Evolutionary conservation across 2,329 filamentous ascomycete genomes (phyloP), one percentile per base, ranked within the genome.

Genomic region (Fusarium bactridioides): DNA sequence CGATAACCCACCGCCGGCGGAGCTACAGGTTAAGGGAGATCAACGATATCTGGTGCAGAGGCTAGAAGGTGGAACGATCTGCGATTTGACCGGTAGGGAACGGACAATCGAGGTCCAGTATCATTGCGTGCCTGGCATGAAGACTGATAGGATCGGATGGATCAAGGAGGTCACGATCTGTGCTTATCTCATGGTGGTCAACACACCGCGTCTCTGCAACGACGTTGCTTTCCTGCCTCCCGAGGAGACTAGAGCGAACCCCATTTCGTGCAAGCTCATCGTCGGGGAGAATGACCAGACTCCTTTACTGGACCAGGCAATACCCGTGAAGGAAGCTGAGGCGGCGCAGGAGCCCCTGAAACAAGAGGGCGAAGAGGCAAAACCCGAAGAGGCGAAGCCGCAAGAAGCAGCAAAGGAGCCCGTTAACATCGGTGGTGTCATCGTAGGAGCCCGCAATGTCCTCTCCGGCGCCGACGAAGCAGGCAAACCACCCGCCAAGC

Each of bases 141-240:
- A 89, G 6, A 86, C 84, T 51, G 92, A 97, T 79, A 90, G 92
- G 53, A 97, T 98, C 76, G 92, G 92, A 47, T 94, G 94, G 90
- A 97, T 98, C 82, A 97, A 97, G 81, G 95, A 98, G 80, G 90
- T 95, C 3, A 93, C 92, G 6, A 97, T 94, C 16, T 98, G 95
- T 83, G 90, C 94, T 18, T 98, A 98, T 79, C 86, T 97, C 60
- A 97, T 98, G 94, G 90, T 97, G 37, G 89, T 98, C 70, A 93
- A 97, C 79, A 97, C 95, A 0, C 94, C 94, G 1, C 91, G 94
- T 2, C 89, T 98, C 18, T 98, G 95, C 83, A 90, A 92, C 78
- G 95, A 98, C 74, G 89, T 94, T 15, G 94, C 94, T 15, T 98
- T 98, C 80, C 85, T 92, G 60, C 94, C 95, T 1, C 93, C 94